These are phyloP conservation scores for Trifolium repens DNA, from an alignment of 306 rosid genomes.

Conservation along the genomic window DNA sequence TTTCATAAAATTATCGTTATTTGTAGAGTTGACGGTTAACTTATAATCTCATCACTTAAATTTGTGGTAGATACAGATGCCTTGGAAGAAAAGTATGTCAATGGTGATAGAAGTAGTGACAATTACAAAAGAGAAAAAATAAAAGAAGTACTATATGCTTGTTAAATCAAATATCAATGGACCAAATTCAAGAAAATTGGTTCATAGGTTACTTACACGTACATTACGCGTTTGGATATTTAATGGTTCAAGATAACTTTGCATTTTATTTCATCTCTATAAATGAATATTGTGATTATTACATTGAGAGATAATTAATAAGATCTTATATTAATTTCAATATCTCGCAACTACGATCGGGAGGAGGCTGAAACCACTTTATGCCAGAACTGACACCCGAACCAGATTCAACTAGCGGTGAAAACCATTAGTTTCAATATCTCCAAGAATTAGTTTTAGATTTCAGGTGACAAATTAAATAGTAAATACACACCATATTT, in stretches of 20 bases:
- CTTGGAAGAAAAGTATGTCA: background rate
- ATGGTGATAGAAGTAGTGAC: background rate
- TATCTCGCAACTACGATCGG: no score
- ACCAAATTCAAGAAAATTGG: constrained; percentile 1
- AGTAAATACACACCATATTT: no score
- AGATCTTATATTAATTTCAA: no score
- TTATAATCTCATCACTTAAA: background rate
- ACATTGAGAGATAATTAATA: background rate
- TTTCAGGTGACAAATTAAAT: background rate
- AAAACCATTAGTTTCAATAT: background rate
- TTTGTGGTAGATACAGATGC: background rate
- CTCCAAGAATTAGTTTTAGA: background rate
- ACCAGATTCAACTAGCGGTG: no score
- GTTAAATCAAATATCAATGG: background rate
- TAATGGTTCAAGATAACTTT: background rate
- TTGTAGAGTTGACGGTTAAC: background rate
- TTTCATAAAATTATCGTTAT: no score
- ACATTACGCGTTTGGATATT: background rate
- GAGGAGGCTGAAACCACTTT: no score
- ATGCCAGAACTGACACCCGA: no score
- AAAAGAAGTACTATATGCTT: background rate
- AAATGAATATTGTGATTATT: background rate
- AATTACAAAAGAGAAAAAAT: background rate
- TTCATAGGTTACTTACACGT: background rate
- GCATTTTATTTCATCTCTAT: background rate